Base-by-base conservation (phyloP, 805 yeast species). In the Candida qinlingensis region DNA sequence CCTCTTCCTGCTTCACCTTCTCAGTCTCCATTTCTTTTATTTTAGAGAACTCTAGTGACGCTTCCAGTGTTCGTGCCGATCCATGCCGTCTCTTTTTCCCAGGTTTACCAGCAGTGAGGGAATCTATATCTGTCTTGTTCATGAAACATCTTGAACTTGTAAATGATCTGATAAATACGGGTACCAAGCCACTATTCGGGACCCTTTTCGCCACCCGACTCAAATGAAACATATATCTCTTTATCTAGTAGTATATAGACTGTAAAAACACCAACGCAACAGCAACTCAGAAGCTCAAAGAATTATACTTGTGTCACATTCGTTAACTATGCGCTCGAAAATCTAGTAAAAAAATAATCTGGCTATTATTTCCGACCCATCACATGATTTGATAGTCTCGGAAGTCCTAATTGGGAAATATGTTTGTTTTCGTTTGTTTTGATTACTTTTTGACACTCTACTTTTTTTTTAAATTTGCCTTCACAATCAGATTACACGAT, bases 21-120 rank as follows among this genome's bases (percentile, higher is more conserved):
- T 31, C 31, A 6, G 29, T 26, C 28, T 25, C 3, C 13, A 39
- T 28, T 7, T 39, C 42, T 36, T 44, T 47, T 37, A 4, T 45
- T 41, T 41, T 30, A 5, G 52, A 39, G 0, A 34, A 36, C 27
- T 45, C 13, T 2, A 33, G 4, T 10, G 26, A n/a, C n/a, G 42
- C 37, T 30, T 50, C 51, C 10, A 50, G 33, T n/a, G 55, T 52
- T 28, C 37, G 47, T 4, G 53, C 42, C 7, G 30, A 7, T 29
- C 11, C 36, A 30, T 42, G 41, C 29, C 34, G 41, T 26, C 34
- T 49, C 39, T 19, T 52, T 44, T 19, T 19, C 19, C 3, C 19
- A 19, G 19, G 19, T 19, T 19, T 19, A 19, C 19, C 19, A 19
- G 19, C 19, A 19, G 19, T 19, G 19, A 19, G 19, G 19, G 19